phyloP scores from a whole-genome alignment of 257 asterid genomes.

The Hygrophila difformis region DNA sequence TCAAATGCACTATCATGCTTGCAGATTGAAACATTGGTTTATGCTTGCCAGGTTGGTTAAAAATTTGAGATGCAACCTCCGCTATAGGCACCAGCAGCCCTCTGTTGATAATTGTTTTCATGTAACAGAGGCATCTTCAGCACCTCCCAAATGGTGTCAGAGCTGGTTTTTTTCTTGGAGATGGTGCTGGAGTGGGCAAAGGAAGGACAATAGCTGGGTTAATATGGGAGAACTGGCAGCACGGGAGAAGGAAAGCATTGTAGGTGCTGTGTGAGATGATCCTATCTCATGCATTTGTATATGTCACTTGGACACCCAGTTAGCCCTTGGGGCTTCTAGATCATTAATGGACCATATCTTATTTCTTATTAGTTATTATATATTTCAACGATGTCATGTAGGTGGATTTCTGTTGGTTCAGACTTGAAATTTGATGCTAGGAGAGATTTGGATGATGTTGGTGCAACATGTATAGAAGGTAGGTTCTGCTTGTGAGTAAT shows the following conservation, averaged over 20 bases:
- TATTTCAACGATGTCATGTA: conserved; percentile 28
- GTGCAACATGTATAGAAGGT: conserved; percentile 82
- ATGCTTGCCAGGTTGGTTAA: conserved; percentile 84
- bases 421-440: conserved; percentile 93
- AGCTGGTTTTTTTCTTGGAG: conserved; percentile 98
- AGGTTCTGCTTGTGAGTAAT: conserved; percentile 14
- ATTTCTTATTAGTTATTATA: neutral
- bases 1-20: conserved; percentile 83
- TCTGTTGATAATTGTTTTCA: conserved; percentile 14
- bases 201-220: conserved; percentile 97
- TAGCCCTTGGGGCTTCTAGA: no score
- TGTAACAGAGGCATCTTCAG: conserved; percentile 82
- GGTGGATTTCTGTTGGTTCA: conserved; percentile 99
- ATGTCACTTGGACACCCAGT: no score
- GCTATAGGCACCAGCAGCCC: conserved; percentile 13
- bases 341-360: neutral
- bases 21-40: conserved; percentile 96
- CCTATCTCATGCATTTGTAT: conserved; percentile 8
- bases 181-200: conserved; percentile 99
- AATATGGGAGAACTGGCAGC: conserved; percentile 98
- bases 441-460: conserved; percentile 93
- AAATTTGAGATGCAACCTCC: conserved; percentile 13
- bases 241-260: conserved; percentile 81
- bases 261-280: conserved; percentile 29
- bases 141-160: conserved; percentile 76